Evolutionary conservation across 2,329 filamentous ascomycete species (phyloP).

Genomic region (Hirsutella rhossiliensis): DNA sequence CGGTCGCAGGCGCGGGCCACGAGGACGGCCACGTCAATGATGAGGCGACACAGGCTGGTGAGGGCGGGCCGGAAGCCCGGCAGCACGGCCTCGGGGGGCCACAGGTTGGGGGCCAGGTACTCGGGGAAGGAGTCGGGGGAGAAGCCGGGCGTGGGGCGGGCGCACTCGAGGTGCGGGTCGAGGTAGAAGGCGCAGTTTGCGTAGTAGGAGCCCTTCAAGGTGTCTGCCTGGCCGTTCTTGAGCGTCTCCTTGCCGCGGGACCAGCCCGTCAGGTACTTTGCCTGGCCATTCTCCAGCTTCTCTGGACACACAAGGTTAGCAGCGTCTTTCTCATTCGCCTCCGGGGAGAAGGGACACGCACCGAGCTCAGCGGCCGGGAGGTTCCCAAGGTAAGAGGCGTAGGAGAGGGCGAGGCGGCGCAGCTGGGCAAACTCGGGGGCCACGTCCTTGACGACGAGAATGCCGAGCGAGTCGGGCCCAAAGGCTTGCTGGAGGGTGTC

Average conservation of each 20-base stretch:
- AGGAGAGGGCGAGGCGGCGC: slow-evolving; percentile 65
- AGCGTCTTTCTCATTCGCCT: not conserved
- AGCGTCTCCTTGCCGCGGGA: slow-evolving; percentile 73
- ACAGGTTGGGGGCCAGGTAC: slow-evolving; percentile 83
- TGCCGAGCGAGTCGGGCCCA: slow-evolving; percentile 79
- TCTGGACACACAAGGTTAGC: slow-evolving; percentile 19
- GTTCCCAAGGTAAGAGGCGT: slow-evolving; percentile 80
- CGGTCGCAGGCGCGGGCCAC: slow-evolving; percentile 85
- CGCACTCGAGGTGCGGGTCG: slow-evolving; percentile 47
- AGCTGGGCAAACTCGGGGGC: slow-evolving; percentile 60
- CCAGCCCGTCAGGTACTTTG: slow-evolving; percentile 62
- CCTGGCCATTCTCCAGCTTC: slow-evolving; percentile 44
- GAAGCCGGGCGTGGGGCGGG: slow-evolving; percentile 46
- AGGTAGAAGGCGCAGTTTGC: slow-evolving; percentile 74
- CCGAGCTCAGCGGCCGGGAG: slow-evolving; percentile 60
- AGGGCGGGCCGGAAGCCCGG: slow-evolving; percentile 66
- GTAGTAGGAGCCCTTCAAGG: slow-evolving; percentile 73
- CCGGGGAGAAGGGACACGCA: slow-evolving; percentile 22
- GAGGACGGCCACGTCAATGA: slow-evolving; percentile 80
- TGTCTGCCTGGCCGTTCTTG: slow-evolving; percentile 66
- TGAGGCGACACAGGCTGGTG: slow-evolving; percentile 64
- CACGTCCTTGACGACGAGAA: slow-evolving; percentile 84
- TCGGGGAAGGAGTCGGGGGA: slow-evolving; percentile 60
- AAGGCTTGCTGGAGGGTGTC: slow-evolving; percentile 67
- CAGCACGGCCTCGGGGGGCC: slow-evolving; percentile 59